Evolutionary conservation across 306 rosid genomes (phyloP), one percentile per base, ranked within the genome.

Genomic region (Carpinus viminea): DNA sequence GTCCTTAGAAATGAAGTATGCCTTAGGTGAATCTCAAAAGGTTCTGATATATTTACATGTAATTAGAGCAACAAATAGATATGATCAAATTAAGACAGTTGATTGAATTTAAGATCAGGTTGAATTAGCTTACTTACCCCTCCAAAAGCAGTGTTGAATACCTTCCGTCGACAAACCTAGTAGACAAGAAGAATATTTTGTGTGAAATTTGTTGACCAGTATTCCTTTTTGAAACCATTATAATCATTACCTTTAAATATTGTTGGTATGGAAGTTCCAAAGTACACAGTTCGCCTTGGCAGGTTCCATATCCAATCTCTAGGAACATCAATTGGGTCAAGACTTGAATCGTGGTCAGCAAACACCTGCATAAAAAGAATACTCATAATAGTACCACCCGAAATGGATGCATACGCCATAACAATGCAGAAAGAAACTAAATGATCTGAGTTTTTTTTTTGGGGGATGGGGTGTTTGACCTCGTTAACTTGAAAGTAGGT

Each of bases 401-500:
- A 80, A 75, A 60, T 59, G 62, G 72, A 78, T 79, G 54, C 53
- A 68, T 17, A 72, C 38, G 78, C 70, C 73, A 47, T 43, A 24
- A 83, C 78, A 52, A 57, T 36, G 60, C 41, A 70, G 72, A 78
- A 31, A 43, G 75, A 15, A 75, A 45, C 55, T 70, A 50, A 41
- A 48, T 66, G 62, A 21, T 57, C 24, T 6, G 78, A 68, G 59
- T 52, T 31, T 73, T 48, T 24, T 24, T 24, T 24, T 24, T 24
- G 26, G 26, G 26, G 34, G 62, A 68, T 46, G 55, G 36, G 46
- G 15, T 7, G 13, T 78, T 76, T 80, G 73, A 94, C 98, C 98
- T 94, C 97, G 70, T 94, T 94, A 79, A 94, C 98, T 84, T 94
- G 97, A 84, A 94, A 94, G 85, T 94, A 94, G 66, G 98, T 94